Evolutionary conservation across 495 filamentous ascomycete species (phyloP).

Genomic region (Aspergillus homomorphus): DNA sequence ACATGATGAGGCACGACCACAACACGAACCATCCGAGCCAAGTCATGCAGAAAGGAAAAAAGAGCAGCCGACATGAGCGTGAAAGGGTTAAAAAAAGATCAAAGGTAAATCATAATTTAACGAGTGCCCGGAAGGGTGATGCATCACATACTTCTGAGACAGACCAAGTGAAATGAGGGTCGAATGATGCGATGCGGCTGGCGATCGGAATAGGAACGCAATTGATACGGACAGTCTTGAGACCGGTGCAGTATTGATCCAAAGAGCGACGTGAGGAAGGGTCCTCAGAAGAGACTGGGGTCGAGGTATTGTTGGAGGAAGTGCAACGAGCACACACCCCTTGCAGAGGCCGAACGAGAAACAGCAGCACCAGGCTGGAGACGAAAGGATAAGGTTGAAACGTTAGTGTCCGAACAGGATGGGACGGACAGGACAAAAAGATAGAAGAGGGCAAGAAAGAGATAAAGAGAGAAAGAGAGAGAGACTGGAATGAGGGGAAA

Average conservation of each 20-base stretch:
- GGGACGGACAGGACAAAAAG: slow-evolving; percentile 13
- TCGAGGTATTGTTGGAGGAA: slow-evolving; percentile 9
- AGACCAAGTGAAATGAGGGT: slow-evolving; percentile 11
- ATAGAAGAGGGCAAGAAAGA: slow-evolving; percentile 14
- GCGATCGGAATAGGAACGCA: slow-evolving; percentile 6
- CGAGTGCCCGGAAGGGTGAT: slow-evolving; percentile 6
- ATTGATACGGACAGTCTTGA: slow-evolving; percentile 11
- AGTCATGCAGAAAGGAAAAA: neutral
- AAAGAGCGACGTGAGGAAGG: slow-evolving; percentile 18
- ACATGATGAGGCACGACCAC: slow-evolving; percentile 11
- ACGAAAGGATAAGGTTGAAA: slow-evolving; percentile 18
- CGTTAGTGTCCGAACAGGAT: slow-evolving; percentile 12
- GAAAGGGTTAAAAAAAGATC: neutral
- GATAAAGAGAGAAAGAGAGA: slow-evolving; percentile 23
- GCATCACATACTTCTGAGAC: slow-evolving; percentile 11
- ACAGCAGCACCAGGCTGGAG: slow-evolving; percentile 40
- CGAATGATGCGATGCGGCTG: slow-evolving; percentile 16
- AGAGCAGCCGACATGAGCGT: neutral
- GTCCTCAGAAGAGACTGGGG: slow-evolving; percentile 16
- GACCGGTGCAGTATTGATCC: slow-evolving; percentile 13
- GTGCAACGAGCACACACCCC: slow-evolving; percentile 20
- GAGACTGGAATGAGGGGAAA: slow-evolving; percentile 6
- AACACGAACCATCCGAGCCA: slow-evolving; percentile 13
- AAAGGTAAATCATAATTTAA: neutral
- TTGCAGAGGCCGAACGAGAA: slow-evolving; percentile 26